Evolutionary conservation across 129 eudicot species (phyloP), one percentile per base, ranked within the genome.

Genomic region (Erigeron canadensis): DNA sequence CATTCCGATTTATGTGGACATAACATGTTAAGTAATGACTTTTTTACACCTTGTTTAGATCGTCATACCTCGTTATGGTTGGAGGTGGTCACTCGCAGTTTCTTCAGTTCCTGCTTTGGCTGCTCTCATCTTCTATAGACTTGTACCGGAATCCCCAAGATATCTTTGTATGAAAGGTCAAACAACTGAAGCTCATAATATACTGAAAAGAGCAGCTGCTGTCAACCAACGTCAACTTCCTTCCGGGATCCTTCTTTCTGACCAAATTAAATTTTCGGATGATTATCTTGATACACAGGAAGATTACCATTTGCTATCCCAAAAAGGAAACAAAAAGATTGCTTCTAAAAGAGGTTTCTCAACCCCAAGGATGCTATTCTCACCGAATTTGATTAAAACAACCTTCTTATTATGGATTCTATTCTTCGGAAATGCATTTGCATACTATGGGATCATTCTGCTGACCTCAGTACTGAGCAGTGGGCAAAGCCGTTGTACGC

Each of bases 81-180:
- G 96, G 96, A 89, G 96, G 75, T 89, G 92, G 96, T 80, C 84
- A 70, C 83, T 89, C 16, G 91, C 83, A 68, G 47, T 89, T 72
- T 89, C 96, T 51, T 84, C 91, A 10, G 11, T 86, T 72, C 96
- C 96, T 38, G 73, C 87, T 64, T 81, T 83, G 64, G 81, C 75
- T 18, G 79, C 95, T 61, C 84, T 86, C 43, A 7, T 73, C 71
- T 84, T 89, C 41, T 86, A 71, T 54, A 54, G 65, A 37, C 63
- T 84, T 22, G 74, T 83, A 28, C 83, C 83, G 0, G 92, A 89
- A 65, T 84, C 96, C 50, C 92, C 96, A 23, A 89, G 92, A 75
- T 86, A 84, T 70, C 71, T 89, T 69, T 84, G 80, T 61, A 63
- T 59, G 39, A 81, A 82, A 78, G 96, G 92, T 22, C 74, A 62